A percentile compares a stretch with the other conserved stretches of the same genome.
phyloP scores from a whole-genome alignment of 352 stramenopile genomes.

The Hyaloperonospora arabidopsidis region DNA sequence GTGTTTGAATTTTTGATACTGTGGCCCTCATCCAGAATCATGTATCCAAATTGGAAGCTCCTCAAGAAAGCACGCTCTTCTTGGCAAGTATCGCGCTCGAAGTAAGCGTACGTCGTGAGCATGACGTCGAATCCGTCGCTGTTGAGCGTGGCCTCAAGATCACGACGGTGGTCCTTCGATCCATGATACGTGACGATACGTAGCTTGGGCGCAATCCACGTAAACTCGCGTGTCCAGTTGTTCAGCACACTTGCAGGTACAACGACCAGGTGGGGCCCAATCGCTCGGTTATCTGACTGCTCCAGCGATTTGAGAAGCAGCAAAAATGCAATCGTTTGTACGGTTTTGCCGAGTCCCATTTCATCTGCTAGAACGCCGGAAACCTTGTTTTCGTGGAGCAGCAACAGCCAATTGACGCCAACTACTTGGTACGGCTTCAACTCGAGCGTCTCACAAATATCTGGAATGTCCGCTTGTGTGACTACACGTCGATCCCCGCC shows the following conservation, averaged over 20 bases:
- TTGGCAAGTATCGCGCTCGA: conserved; percentile 79
- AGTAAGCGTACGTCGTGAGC: conserved; percentile 89
- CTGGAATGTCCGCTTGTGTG: conserved; percentile 58
- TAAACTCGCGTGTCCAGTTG: conserved; percentile 90
- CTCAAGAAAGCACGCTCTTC: conserved; percentile 78
- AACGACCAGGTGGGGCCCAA: conserved; percentile 87
- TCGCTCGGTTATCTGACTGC: conserved; percentile 16
- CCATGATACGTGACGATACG: conserved; percentile 82
- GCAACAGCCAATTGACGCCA: conserved; percentile 74
- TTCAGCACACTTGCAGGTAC: conserved; percentile 88
- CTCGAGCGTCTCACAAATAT: conserved; percentile 58
- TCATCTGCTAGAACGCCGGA: conserved; percentile 80
- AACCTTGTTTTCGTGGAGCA: conserved; percentile 72
- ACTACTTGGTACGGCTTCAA: conserved; percentile 85
- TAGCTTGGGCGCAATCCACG: conserved; percentile 88
- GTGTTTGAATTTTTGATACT: conserved; percentile 90
- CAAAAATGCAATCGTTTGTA: conserved; percentile 81
- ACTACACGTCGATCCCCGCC: conserved; percentile 37
- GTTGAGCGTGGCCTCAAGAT: conserved; percentile 46
- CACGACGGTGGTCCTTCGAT: conserved; percentile 48
- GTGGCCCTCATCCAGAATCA: conserved; percentile 91
- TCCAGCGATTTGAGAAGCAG: conserved; percentile 48
- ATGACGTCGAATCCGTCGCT: conserved; percentile 72
- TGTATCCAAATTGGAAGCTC: conserved; percentile 83
- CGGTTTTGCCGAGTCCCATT: conserved; percentile 92